Conservation (phyloP, 1,139 yeast genomes). For the Candida sanyaensis region DNA sequence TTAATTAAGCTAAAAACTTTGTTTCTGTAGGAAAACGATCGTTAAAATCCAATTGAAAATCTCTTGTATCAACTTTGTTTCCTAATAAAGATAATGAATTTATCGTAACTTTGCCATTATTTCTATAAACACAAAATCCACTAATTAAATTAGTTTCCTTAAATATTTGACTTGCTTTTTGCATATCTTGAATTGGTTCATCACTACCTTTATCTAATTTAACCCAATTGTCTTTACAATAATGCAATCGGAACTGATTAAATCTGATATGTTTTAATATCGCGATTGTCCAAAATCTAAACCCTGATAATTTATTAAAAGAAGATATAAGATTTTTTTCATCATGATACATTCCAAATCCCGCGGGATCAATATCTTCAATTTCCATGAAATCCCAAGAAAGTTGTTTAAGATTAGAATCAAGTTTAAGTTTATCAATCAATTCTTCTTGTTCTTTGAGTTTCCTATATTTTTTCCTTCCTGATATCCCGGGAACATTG, state of each 20-base stretch:
- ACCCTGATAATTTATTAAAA: not conserved
- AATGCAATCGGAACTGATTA: constrained; percentile 8
- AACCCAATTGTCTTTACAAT: constrained; percentile 4
- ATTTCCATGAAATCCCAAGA: constrained; percentile 4
- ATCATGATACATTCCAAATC: constrained; percentile 9
- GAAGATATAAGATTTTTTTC: constrained; percentile 8
- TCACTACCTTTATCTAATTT: constrained; percentile 9
- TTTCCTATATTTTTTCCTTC: not conserved
- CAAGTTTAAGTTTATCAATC: not conserved
- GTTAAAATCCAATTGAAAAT: not conserved
- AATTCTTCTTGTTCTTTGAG: not conserved
- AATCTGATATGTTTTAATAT: constrained; percentile 9
- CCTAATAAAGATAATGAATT: constrained; percentile 7
- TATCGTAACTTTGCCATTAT: constrained; percentile 7
- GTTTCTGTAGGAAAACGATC: constrained; percentile 10
- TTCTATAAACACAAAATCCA: constrained; percentile 10
- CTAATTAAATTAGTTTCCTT: constrained; percentile 7
- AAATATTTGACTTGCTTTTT: constrained; percentile 5
- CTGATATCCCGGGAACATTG: not conserved
- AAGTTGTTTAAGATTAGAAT: not conserved
- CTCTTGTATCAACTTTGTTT: constrained; percentile 4
- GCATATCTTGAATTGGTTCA: constrained; percentile 1
- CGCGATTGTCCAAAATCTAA: constrained; percentile 6
- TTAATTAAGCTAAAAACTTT: not conserved
- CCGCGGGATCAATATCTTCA: constrained; percentile 7